Base-by-base conservation (phyloP, 2,329 filamentous ascomycete genomes). In the Claviceps sp. region DNA sequence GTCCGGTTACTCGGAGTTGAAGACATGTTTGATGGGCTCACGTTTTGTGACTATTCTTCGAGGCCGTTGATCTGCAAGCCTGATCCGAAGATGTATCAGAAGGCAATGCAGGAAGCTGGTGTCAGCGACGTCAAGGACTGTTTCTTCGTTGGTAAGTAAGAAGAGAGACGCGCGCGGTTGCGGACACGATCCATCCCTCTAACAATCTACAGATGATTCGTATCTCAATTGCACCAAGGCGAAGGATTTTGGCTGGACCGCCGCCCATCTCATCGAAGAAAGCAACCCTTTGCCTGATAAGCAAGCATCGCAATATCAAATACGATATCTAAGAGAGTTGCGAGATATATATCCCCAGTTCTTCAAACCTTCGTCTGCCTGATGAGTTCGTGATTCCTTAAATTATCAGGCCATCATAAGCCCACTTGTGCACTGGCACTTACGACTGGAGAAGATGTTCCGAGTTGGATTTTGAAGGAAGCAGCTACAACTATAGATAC, bases 21-120 rank as follows among this genome's bases (percentile, higher is more conserved):
- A 1, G 88, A 95, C 64, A 71, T 91, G 26, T 98, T 98, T 63
- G 91, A 97, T 56, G 93, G 93, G 7, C 80, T 97, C 55, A 98
- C 93, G 0, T 98, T 82, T 66, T 98, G 94, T 64, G 88, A 98
- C 67, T 98, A 98, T 68, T 76, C 73, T 11, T 70, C 77, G 16
- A 71, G 79, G 43, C 84, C 80, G 5, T 75, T 98, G 55, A 69
- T 94, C 46, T 96, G 93, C 72, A 98, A 98, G 66, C 93, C 93
- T 3, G 78, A 86, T 52, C 74, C 75, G 50, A 80, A 82, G 49
- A 93, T 95, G 85, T 98, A 82, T 64, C 78, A 78, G 39, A 95
- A 93, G 69, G 93, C 87, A 5, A 95, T 97, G 86, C 73, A 68
- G 46, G 86, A 97, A 60, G 89, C 91, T 0, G 85, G 83, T 0